Evolutionary conservation across 148 eudicot species (phyloP), one percentile per base, ranked within the genome.

Genomic region (Camellia granthamiana): DNA sequence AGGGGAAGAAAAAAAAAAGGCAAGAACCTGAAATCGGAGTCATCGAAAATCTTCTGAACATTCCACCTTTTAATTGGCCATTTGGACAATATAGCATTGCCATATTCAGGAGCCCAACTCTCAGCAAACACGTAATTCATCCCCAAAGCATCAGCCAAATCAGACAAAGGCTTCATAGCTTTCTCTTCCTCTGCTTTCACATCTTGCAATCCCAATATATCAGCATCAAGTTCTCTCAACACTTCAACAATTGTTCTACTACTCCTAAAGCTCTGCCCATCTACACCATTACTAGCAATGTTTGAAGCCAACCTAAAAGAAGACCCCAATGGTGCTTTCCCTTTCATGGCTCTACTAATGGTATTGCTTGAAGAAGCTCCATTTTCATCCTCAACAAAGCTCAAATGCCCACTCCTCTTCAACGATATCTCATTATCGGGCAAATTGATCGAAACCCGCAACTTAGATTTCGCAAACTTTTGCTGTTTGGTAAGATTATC

Each of bases 31-130:
- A 94, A 87, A 89, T 97, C 99, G 16, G 94, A 7, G 69, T 97
- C 89, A 67, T 97, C 97, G 58, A 92, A 86, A 59, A 97, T 91
- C 81, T 89, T 92, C 88, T 94, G 95, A 80, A 91, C 92, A 8
- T 84, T 84, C 78, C 82, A 97, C 19, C 79, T 81, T 83, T 87
- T 94, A 38, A 97, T 97, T 63, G 99, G 99, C 99, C 99, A 97
- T 74, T 87, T 89, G 7, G 99, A 92, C 55, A 97, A 80, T 6
- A 97, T 86, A 3, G 99, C 99, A 71, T 97, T 94, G 0, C 99
- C 99, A 68, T 88, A 97, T 76, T 97, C 97, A n/a, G 99, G 99
- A 7, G 99, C 99, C 99, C 99, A 94, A 70, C 98, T 97, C 79
- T 97, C 99, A 2, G 98, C 98, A 81, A 97, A 97, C 0, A 91